Percentiles rank a stretch among this genome's conserved stretches.
These are phyloP conservation scores for Persicaria maculosa DNA, from an alignment of 148 eudicot genomes.

Conservation along the genomic window DNA sequence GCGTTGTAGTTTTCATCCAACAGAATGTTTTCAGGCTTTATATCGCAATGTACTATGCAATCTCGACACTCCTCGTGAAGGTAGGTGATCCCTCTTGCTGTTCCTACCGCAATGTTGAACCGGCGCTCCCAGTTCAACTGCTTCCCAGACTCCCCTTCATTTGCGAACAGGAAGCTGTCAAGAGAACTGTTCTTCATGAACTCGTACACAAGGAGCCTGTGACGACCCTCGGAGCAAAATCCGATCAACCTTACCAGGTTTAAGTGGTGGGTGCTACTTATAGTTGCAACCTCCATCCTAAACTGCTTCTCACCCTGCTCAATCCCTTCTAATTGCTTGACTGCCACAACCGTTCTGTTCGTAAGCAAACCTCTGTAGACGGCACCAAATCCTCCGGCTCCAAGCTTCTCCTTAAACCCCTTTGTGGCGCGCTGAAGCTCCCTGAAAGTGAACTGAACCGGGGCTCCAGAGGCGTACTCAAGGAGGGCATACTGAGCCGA, in stretches of 20 bases:
- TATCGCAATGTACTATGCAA: conserved; percentile 81
- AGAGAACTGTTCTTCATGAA: conserved; percentile 84
- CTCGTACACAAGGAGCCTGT: conserved; percentile 79
- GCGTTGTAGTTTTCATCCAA: conserved; percentile 61
- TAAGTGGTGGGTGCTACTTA: conserved; percentile 88
- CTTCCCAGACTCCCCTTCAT: conserved; percentile 31
- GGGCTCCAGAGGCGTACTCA: conserved; percentile 91
- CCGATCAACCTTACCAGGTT: conserved; percentile 81
- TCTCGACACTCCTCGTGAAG: conserved; percentile 89
- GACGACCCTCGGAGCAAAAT: conserved; percentile 75
- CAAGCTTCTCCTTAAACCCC: conserved; percentile 82
- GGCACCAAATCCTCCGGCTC: conserved; percentile 84
- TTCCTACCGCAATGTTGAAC: conserved; percentile 66
- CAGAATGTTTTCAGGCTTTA: conserved; percentile 87
- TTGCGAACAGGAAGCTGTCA: conserved; percentile 51
- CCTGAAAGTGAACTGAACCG: conserved; percentile 69
- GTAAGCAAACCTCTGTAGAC: conserved; percentile 66
- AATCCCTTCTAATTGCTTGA: conserved; percentile 79
- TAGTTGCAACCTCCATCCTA: conserved; percentile 91
- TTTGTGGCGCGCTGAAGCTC: conserved; percentile 64
- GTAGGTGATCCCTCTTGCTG: conserved; percentile 76
- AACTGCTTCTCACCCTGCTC: conserved; percentile 95
- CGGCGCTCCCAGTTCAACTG: conserved; percentile 53
- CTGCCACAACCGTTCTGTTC: conserved; percentile 57
- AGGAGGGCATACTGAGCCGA: conserved; percentile 68